phyloP scores from a whole-genome alignment of 2,329 filamentous ascomycete genomes.

The Colletotrichum falcatum region DNA sequence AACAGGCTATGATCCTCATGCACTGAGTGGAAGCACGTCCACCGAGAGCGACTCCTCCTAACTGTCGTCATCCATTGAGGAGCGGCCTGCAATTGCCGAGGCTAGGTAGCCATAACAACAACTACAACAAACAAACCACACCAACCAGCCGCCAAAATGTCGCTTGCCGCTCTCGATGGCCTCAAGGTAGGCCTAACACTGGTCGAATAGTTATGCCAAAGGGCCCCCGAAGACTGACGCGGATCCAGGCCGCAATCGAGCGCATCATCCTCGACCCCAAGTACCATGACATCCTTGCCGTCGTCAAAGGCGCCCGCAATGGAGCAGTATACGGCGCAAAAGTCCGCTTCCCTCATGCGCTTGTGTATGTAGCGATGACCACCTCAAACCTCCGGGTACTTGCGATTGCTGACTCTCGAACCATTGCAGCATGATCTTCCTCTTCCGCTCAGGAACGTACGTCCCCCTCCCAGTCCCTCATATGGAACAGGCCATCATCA shows the following conservation, averaged over 20 bases:
- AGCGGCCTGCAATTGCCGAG: slow-evolving; percentile 34
- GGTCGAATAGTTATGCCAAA: no score
- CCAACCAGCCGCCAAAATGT: slow-evolving; percentile 24
- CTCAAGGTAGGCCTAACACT: slow-evolving; percentile 31
- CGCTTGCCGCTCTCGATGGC: slow-evolving; percentile 38
- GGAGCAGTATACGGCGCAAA: slow-evolving; percentile 96
- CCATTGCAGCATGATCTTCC: slow-evolving; percentile 83
- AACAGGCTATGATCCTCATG: slow-evolving; percentile 19
- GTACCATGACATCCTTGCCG: slow-evolving; percentile 85
- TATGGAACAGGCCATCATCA: background rate
- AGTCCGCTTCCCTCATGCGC: slow-evolving; percentile 96
- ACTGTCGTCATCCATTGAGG: background rate
- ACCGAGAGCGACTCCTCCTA: slow-evolving; percentile 26
- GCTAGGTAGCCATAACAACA: slow-evolving; percentile 34
- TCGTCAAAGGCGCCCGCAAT: slow-evolving; percentile 95
- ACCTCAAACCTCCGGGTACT: background rate
- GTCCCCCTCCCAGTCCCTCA: slow-evolving; percentile 48
- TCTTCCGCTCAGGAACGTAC: slow-evolving; percentile 92
- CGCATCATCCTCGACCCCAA: slow-evolving; percentile 83
- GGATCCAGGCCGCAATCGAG: slow-evolving; percentile 75
- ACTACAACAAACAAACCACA: background rate
- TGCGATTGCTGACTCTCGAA: slow-evolving; percentile 11
- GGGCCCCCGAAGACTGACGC: slow-evolving; percentile 9
- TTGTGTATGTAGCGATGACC: slow-evolving; percentile 69
- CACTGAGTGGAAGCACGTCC: slow-evolving; percentile 18